Conservation (phyloP, 768 basidiomycete species). For the Tricholoma matsutake region DNA sequence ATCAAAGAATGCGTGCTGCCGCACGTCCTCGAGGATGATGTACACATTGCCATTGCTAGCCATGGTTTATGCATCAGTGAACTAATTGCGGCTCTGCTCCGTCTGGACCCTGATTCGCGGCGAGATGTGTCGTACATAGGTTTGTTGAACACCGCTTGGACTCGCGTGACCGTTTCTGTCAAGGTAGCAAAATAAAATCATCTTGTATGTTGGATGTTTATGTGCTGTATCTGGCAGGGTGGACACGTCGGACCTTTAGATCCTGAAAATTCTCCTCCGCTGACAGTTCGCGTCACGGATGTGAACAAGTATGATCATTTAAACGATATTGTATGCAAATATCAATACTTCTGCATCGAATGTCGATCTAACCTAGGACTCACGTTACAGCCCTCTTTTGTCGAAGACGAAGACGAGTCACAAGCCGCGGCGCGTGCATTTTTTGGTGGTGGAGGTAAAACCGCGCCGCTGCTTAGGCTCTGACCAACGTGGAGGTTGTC, state of each 20-base stretch:
- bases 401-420: not conserved
- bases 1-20: conserved; percentile 55
- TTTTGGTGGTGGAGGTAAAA: not conserved
- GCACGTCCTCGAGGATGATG: conserved; percentile 44
- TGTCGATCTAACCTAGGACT: not conserved
- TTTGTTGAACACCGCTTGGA: conserved; percentile 75
- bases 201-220: not conserved
- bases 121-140: conserved; percentile 40
- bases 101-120: conserved; percentile 44
- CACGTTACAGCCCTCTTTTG: not conserved
- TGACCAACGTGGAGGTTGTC: not conserved
- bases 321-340: conserved; percentile 20
- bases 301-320: conserved; percentile 37
- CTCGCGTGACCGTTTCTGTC: conserved; percentile 44
- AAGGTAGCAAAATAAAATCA: conserved; percentile 32
- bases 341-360: too few species aligned
- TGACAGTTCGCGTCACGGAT: conserved; percentile 34
- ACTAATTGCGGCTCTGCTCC: conserved; percentile 52
- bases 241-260: conserved; percentile 22
- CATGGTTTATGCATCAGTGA: conserved; percentile 73
- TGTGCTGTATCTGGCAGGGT: conserved; percentile 18
- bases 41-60: conserved; percentile 67
- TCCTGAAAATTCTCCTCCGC: conserved; percentile 22
- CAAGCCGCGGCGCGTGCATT: not conserved
- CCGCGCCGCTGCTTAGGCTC: not conserved